Evolutionary conservation across 441 rosid species (phyloP).

Genomic region (Mallotus repandus): DNA sequence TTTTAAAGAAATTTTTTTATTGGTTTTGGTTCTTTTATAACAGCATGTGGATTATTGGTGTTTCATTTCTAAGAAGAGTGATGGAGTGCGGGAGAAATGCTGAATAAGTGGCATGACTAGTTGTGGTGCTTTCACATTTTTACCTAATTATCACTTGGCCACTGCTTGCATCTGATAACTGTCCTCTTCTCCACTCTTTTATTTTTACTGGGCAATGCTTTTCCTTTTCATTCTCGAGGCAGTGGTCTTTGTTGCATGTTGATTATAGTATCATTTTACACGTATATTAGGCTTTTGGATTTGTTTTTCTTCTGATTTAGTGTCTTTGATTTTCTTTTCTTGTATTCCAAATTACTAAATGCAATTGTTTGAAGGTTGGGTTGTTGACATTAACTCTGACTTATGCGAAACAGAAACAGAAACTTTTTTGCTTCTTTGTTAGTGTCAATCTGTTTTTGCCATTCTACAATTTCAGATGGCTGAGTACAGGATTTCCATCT

Average conservation of each 20-base stretch:
- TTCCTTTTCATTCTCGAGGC: neutral
- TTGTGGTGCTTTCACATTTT: neutral
- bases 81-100: neutral
- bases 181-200: neutral
- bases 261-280: neutral
- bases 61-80: neutral
- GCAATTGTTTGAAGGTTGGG: neutral
- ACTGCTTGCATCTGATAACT: neutral
- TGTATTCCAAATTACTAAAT: neutral
- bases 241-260: neutral
- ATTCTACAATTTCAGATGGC: conserved; percentile 51
- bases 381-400: neutral
- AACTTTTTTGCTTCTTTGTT: neutral
- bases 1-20: neutral
- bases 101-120: neutral
- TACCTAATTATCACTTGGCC: neutral
- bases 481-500: conserved; percentile 68
- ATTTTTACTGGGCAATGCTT: neutral
- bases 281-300: neutral
- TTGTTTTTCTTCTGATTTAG: neutral
- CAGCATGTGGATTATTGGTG: neutral
- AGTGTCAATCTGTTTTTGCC: neutral
- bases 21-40: neutral
- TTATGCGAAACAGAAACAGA: neutral
- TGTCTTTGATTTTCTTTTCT: neutral